Base-by-base conservation (phyloP, 208 protist species). In the Trypanosoma vivax region DNA sequence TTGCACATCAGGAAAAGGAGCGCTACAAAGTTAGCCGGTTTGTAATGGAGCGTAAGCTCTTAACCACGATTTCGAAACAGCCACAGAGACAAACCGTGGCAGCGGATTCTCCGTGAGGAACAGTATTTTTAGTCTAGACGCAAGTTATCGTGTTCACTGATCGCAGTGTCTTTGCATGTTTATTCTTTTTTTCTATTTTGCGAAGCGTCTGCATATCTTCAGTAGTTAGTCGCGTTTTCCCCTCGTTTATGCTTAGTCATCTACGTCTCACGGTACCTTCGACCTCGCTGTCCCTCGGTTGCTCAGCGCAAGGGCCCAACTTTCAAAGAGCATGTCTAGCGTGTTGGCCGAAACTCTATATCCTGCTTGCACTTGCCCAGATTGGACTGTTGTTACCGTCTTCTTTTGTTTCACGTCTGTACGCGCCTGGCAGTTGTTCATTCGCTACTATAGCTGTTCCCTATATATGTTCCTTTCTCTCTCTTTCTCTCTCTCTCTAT, bases 21-120 rank as follows among this genome's bases (percentile, higher is more conserved):
- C 62, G 71, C 41, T 88, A 88, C 55, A 91, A 91, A 48, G 56
- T 86, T 18, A 67, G 80, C 48, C 76, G 83, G 45, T 91, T 86
- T 54, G 83, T 91, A 24, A 50, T 91, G 31, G 76, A 91, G 66
- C 72, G 61, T 11, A 45, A 69, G 30, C 71, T 91, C 9, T 69
- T 91, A 47, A 66, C 71, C 0, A 85, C 13, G 48, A 14, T 29
- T n/a, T n/a, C 38, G 37, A 52, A 11, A 50, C 30, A 13, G 24
- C 30, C 30, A 28, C 38, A 1, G 47, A 23, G 2, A 33, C 35
- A 29, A 24, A 27, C 27, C 13, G 21, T 33, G 13, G 24, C 33
- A n/a, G 9, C 13, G 10, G 16, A 13, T 7, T 13, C 6, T 40
- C 5, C 33, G 6, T 27, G 18, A n/a, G 7, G 19, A 33, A 6